Evolutionary conservation across 78 protist genomes (phyloP).

Genomic region (Dictyostelium capitatum): DNA sequence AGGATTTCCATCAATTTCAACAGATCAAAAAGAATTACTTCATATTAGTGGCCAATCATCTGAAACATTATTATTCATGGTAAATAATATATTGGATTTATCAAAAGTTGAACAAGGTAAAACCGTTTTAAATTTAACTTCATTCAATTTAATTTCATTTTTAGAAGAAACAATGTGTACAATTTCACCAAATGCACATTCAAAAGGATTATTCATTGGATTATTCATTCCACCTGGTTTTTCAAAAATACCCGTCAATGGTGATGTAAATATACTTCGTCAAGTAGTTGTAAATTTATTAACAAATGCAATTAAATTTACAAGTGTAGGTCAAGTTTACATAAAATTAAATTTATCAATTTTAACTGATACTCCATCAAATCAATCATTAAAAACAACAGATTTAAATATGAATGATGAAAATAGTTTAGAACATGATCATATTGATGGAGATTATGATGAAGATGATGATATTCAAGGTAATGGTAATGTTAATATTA

Average conservation of each 20-base stretch:
- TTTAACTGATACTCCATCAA: background rate
- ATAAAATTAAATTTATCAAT: constrained; percentile 11
- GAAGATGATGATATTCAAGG: background rate
- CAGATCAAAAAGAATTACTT: constrained; percentile 45
- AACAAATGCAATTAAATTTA: constrained; percentile 56
- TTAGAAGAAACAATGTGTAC: constrained; percentile 54
- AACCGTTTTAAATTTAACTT: constrained; percentile 12
- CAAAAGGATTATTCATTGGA: constrained; percentile 45
- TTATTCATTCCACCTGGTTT: background rate
- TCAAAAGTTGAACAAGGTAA: constrained; percentile 71
- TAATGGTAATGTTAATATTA: background rate
- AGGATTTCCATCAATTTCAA: background rate
- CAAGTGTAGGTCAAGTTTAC: constrained; percentile 20
- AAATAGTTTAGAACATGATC: background rate
- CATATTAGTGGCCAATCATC: constrained; percentile 44
- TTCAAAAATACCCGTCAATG: constrained; percentile 9
- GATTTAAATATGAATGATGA: background rate
- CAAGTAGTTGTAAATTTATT: constrained; percentile 42
- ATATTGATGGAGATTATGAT: background rate
- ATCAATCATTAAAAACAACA: too few relatives aligned
- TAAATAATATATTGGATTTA: constrained; percentile 59
- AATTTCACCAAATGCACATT: constrained; percentile 51
- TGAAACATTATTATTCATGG: constrained; percentile 54
- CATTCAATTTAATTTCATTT: constrained; percentile 30
- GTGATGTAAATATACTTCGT: constrained; percentile 44